Percentiles rank a stretch among this genome's conserved stretches.
phyloP scores from a whole-genome alignment of 495 filamentous ascomycete species.

The Bacidia rubella region DNA sequence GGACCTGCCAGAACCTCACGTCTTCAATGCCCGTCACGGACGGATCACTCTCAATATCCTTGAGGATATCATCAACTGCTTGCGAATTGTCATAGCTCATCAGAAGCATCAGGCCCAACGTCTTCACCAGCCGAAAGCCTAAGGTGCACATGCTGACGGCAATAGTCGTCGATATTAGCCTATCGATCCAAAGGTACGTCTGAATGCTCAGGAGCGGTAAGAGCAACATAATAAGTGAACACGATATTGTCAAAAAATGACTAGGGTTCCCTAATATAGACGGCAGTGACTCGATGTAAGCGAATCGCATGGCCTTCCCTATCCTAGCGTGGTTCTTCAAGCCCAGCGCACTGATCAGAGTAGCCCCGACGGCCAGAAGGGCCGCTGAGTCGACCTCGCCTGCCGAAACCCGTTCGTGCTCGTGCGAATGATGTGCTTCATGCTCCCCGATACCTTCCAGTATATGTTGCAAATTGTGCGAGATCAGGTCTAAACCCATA shows the following conservation, averaged over 20 bases:
- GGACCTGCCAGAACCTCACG: slow-evolving; percentile 94
- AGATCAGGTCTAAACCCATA: slow-evolving; percentile 90
- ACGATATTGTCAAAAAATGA: slow-evolving; percentile 82
- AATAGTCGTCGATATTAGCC: slow-evolving; percentile 63
- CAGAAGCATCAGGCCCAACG: slow-evolving; percentile 81
- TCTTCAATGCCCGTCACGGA: slow-evolving; percentile 67
- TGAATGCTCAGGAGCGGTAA: slow-evolving; percentile 69
- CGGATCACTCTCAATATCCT: slow-evolving; percentile 70
- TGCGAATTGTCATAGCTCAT: slow-evolving; percentile 62
- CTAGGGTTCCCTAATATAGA: slow-evolving; percentile 78
- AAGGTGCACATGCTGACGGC: slow-evolving; percentile 76
- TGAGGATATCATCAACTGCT: slow-evolving; percentile 61
- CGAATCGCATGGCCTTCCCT: slow-evolving; percentile 66
- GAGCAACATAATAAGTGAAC: slow-evolving; percentile 65
- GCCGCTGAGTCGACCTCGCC: slow-evolving; percentile 73
- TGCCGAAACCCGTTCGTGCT: slow-evolving; percentile 52
- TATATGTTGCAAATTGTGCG: slow-evolving; percentile 80
- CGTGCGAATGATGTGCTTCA: slow-evolving; percentile 56
- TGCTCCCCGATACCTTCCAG: slow-evolving; percentile 49
- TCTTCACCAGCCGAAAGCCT: slow-evolving; percentile 66
- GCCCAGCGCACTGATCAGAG: slow-evolving; percentile 71
- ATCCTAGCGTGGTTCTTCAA: slow-evolving; percentile 91
- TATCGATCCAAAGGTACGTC: slow-evolving; percentile 68
- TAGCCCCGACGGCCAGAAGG: slow-evolving; percentile 74
- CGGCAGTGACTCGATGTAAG: slow-evolving; percentile 69